Percentiles rank a stretch among this genome's conserved stretches.
Conservation (phyloP, 2,329 filamentous ascomycete species). For the Xylaria digitata region DNA sequence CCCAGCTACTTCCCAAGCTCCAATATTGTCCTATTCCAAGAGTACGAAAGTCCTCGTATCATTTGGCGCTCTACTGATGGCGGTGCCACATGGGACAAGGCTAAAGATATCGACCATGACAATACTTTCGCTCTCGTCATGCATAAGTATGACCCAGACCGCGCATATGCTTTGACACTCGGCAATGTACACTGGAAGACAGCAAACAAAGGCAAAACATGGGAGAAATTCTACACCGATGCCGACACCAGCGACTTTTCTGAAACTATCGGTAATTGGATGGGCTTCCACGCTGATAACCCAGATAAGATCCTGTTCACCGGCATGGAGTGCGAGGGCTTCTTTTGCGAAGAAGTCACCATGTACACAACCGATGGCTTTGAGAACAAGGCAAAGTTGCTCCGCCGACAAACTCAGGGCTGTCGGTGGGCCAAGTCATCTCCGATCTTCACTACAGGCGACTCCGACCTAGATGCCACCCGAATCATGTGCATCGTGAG, state of each 20-base stretch:
- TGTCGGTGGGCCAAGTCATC: conserved; percentile 91
- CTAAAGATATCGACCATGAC: conserved; percentile 73
- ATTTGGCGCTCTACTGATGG: conserved; percentile 85
- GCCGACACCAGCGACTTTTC: conserved; percentile 66
- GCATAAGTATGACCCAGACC: conserved; percentile 81
- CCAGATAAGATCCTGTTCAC: conserved; percentile 88
- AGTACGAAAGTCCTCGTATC: conserved; percentile 66
- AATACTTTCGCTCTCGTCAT: conserved; percentile 72
- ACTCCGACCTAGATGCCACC: conserved; percentile 72
- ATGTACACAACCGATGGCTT: conserved; percentile 91
- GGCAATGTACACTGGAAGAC: conserved; percentile 83
- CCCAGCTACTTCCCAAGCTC: conserved; percentile 94
- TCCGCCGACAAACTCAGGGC: conserved; percentile 76
- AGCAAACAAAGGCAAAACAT: conserved; percentile 82
- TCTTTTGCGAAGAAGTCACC: conserved; percentile 71
- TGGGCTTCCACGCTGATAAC: conserved; percentile 86
- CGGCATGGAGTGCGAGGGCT: conserved; percentile 73
- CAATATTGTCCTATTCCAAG: conserved; percentile 81
- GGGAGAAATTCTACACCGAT: conserved; percentile 77
- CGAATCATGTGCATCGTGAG: conserved; percentile 84
- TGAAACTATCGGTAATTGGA: conserved; percentile 55
- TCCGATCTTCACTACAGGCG: conserved; percentile 76
- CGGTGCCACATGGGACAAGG: conserved; percentile 78
- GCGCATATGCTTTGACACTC: conserved; percentile 82
- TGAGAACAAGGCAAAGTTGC: conserved; percentile 69